Conservation (phyloP, 2,329 filamentous ascomycete species). For the Aspergillus eucalypticola region DNA sequence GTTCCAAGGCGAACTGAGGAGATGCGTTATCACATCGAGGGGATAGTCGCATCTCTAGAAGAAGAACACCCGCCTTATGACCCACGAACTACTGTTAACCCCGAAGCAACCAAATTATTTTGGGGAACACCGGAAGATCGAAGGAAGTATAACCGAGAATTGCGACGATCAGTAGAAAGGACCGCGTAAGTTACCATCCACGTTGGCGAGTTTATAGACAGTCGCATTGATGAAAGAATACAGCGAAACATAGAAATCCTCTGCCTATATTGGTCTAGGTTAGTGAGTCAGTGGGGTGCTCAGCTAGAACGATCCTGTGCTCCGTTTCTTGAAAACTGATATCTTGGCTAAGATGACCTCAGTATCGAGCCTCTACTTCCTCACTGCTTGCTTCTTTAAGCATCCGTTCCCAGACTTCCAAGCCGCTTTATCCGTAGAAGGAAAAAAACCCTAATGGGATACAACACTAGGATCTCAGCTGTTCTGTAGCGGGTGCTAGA, state of each 20-base stretch:
- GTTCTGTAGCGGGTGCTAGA: too few relatives aligned
- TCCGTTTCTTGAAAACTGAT: neutral
- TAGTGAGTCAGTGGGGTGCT: too few relatives aligned
- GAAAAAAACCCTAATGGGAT: too few relatives aligned
- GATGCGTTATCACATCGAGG: constrained; percentile 78
- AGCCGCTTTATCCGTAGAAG: too few relatives aligned
- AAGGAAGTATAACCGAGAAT: constrained; percentile 78
- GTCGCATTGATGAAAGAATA: neutral
- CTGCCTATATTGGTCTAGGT: too few relatives aligned
- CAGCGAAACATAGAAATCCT: constrained; percentile 4
- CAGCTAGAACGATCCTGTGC: neutral
- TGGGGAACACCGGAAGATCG: constrained; percentile 80
- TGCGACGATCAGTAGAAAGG: constrained; percentile 71
- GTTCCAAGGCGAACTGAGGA: constrained; percentile 71
- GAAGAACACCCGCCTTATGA: constrained; percentile 88
- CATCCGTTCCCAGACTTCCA: too few relatives aligned
- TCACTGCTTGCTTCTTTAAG: too few relatives aligned
- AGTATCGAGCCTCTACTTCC: too few relatives aligned
- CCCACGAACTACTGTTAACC: constrained; percentile 81
- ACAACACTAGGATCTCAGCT: too few relatives aligned
- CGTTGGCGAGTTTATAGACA: neutral
- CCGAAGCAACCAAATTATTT: constrained; percentile 79
- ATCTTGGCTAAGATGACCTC: neutral
- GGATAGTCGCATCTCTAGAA: constrained; percentile 78
- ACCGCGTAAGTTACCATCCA: constrained; percentile 28